Base-by-base conservation (phyloP, 2,329 filamentous ascomycete genomes). In the Zasmidium citrigriseum region DNA sequence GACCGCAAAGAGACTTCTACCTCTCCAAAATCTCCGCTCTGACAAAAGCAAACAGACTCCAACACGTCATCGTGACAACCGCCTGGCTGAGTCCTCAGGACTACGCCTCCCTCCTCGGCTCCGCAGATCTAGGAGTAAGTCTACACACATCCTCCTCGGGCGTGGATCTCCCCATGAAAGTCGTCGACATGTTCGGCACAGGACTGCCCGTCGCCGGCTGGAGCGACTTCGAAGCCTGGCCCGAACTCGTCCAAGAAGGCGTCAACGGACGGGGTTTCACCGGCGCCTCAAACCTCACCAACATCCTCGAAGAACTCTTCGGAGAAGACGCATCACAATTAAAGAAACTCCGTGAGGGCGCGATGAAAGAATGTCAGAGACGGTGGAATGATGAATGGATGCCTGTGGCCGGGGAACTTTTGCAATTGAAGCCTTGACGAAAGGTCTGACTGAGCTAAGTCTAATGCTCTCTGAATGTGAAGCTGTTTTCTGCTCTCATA, bases 131-230 rank as follows among this genome's bases (percentile, higher is more conserved):
- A 0, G 95, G 95, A 10, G 86, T 99, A 22, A 96, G 91, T 57
- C 79, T 99, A 23, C 95, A 99, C 77, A 96, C 86, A 64, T 97
- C 92, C 14, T 96, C 90, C 65, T 96, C 91, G 2, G 95, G 95
- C 1, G 92, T 99, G 0, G 95, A 99, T 75, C 80, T 99, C 20
- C 95, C 95, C 0, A 99, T 99, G 95, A 99, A 99, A 77, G 92
- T 99, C 1, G 93, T 99, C 14, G 95, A 99, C 73, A 97, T 99
- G 93, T 98, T 99, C 73, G 95, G 95, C 2, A 89, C 93, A 0
- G 95, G 93, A 0, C 78, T 99, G 24, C 95, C 95, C 0, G 95
- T 99, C 0, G 87, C 89, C 0, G 93, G 92, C 3, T 98, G 95
- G 82, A 85, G 85, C 23, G 83, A 84, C 1, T 99, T 96, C 70